Percentiles rank a stretch among this genome's conserved stretches.
These are phyloP conservation scores for Linaria vulgaris DNA, from an alignment of 257 asterid species.

Conservation along the genomic window DNA sequence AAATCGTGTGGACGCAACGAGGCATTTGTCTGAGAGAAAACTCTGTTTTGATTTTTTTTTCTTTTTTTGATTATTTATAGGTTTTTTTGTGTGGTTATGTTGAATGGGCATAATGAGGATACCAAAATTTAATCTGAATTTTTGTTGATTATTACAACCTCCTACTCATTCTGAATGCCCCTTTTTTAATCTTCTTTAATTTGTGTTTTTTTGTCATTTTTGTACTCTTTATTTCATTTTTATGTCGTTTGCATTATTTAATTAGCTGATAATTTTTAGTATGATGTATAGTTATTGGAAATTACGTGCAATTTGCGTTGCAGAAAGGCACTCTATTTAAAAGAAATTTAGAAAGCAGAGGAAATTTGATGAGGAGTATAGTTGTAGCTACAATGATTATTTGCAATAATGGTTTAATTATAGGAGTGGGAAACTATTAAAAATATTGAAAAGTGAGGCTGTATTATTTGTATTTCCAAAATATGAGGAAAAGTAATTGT, in stretches of 20 bases:
- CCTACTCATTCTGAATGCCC: constrained; percentile 53
- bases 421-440: not conserved
- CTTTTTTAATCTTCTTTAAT: not conserved
- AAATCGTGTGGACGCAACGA: constrained; percentile 68
- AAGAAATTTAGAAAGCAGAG: too few species aligned
- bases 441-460: not conserved
- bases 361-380: too few species aligned
- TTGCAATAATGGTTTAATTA: not conserved
- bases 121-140: constrained; percentile 17
- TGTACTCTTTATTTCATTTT: too few species aligned
- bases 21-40: constrained; percentile 95
- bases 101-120: constrained; percentile 38
- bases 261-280: too few species aligned
- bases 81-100: too few species aligned
- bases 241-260: too few species aligned
- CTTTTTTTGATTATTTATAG: not conserved
- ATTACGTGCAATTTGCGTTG: too few species aligned
- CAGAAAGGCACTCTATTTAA: too few species aligned
- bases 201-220: too few species aligned
- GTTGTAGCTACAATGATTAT: not conserved
- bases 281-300: too few species aligned
- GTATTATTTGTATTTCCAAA: constrained; percentile 7
- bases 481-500: constrained; percentile 16
- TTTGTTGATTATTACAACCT: constrained; percentile 39
- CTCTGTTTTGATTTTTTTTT: not conserved